Percentiles rank a stretch among this genome's conserved stretches.
Conservation (phyloP, 2,329 filamentous ascomycete species). For the Tolypocladium paradoxum region DNA sequence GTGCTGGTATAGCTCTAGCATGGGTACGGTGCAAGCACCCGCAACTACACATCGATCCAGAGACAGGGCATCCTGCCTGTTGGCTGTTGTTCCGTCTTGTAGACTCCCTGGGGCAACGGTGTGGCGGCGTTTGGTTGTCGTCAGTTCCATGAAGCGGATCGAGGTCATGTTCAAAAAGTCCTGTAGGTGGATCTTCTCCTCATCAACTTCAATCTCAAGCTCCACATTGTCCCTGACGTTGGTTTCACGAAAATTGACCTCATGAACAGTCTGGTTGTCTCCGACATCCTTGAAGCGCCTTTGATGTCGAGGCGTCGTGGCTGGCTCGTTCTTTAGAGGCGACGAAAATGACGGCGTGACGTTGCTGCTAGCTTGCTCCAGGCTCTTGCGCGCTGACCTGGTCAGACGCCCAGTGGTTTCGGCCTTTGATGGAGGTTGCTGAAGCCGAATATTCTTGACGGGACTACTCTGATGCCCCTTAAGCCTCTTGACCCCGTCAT, state of each 20-base stretch:
- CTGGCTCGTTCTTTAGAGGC: conserved; percentile 31
- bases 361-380: conserved; percentile 31
- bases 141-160: conserved; percentile 96
- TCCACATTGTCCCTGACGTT: conserved; percentile 29
- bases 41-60: conserved; percentile 77
- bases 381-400: conserved; percentile 35
- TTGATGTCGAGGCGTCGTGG: conserved; percentile 45
- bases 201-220: conserved; percentile 36
- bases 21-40: conserved; percentile 81
- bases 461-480: conserved; percentile 64
- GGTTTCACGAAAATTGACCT: conserved; percentile 33
- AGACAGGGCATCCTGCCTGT: conserved; percentile 39
- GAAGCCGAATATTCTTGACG: conserved; percentile 63
- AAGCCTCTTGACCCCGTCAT: conserved; percentile 55
- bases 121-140: conserved; percentile 85
- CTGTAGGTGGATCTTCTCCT: conserved; percentile 66
- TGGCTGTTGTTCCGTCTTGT: conserved; percentile 28
- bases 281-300: conserved; percentile 43
- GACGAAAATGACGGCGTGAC: conserved; percentile 34
- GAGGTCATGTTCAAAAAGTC: conserved; percentile 93
- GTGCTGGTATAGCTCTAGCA: conserved; percentile 91
- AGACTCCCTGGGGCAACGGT: conserved; percentile 54
- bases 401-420: conserved; percentile 53
- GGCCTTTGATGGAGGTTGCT: conserved; percentile 56
- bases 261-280: conserved; percentile 34